Base-by-base conservation (phyloP, 2,329 filamentous ascomycete genomes). In the Verticillium nonalfalfae region DNA sequence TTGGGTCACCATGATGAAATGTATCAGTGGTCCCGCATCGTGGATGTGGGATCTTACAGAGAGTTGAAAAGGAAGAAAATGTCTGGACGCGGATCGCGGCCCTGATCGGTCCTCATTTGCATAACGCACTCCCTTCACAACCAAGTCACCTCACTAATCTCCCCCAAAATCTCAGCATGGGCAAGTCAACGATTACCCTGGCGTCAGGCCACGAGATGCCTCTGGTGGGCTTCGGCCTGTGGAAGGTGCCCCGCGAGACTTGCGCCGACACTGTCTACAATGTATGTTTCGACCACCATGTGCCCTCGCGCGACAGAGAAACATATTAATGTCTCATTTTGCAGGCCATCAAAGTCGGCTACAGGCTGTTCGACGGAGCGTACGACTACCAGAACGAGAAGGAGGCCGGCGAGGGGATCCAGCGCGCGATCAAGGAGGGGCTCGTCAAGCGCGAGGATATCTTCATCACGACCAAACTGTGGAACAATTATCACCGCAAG, bases 391-490 rank as follows among this genome's bases (percentile, higher is more conserved):
- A 80, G 61, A 90, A 88, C 62, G 88, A 90, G 72, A 80, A 80
- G 60, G 85, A 88, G 60, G 86, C 89, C 0, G 89, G 86, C 11
- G 75, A 80, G 65, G 89, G 84, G 26, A 85, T 90, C 69, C 83
- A 79, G 66, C 81, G 74, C 55, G 81, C 81, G 56, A 81, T 84
- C 67, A 70, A 71, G 9, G 79, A 86, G 64, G 84, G 84, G 36
- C 81, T 87, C 56, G 80, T 90, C 11, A 86, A 87, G 81, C 84
- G 91, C 64, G 85, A 90, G 73, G 90, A 96, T 60, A 77, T 96
- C 64, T 96, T 95, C 76, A 85, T 96, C 63, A 90, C 91, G 60
- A 91, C 88, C 70, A 96, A 96, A 82, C 83, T 93, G 52, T 96
- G 91, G 90, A 89, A 87, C 71, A 91, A 90, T 59, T 93, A 90